Percentiles rank a stretch among this genome's conserved stretches.
These are phyloP conservation scores for Volvox carteri DNA, from an alignment of 163 green algal species.

Conservation along the genomic window DNA sequence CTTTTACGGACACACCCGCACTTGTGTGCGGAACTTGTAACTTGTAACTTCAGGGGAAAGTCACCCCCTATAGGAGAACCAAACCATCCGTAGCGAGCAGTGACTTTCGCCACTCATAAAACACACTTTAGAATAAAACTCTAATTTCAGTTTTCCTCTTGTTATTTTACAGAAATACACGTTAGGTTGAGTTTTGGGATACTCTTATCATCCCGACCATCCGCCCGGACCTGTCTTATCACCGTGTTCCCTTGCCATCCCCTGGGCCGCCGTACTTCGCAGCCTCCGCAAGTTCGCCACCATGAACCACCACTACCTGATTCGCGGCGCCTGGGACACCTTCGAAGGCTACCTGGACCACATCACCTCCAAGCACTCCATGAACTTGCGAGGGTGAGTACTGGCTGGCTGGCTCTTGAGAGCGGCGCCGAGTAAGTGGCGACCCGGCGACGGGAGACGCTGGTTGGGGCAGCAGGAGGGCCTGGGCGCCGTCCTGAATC, in stretches of 20 bases:
- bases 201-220: no score
- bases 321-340: constrained; percentile 26
- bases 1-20: no score
- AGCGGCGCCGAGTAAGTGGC: neutral
- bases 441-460: neutral
- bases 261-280: no score
- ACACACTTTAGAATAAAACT: neutral
- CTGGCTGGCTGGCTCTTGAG: neutral
- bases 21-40: no score
- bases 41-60: no score
- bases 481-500: neutral
- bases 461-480: no score
- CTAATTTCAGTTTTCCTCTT: no score
- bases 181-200: no score
- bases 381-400: constrained; percentile 34
- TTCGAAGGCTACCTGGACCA: constrained; percentile 20
- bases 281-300: constrained; percentile 53
- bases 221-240: no score
- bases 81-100: neutral
- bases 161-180: no score
- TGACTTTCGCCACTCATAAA: neutral
- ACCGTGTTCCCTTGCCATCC: no score
- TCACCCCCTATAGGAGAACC: no score
- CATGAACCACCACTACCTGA: constrained; percentile 43
- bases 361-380: constrained; percentile 35